Conservation (phyloP, 106 monocot genomes). For the Platanthera guangdongensis region DNA sequence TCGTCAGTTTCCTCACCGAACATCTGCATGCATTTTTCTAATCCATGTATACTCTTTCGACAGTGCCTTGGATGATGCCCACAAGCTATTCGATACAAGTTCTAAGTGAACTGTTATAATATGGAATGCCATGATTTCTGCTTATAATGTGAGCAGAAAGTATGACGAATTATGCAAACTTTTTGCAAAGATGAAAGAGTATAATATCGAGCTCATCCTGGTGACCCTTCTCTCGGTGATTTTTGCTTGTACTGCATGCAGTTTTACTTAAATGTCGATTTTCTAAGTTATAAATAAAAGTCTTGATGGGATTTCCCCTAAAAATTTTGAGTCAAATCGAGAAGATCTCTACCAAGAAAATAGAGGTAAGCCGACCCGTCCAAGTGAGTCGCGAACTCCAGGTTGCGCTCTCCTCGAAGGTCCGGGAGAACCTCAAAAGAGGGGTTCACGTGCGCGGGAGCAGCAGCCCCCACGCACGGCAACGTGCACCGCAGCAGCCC, state of each 20-base stretch:
- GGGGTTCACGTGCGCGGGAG: too few species aligned
- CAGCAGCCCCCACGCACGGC: too few species aligned
- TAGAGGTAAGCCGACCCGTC: too few species aligned
- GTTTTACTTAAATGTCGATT: too few species aligned
- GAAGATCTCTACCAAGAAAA: too few species aligned
- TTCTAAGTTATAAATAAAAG: too few species aligned
- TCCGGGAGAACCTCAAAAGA: too few species aligned
- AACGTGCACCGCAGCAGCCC: too few species aligned
- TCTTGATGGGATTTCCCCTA: too few species aligned
- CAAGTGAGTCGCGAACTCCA: too few species aligned
- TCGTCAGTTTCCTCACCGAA: constrained; percentile 2
- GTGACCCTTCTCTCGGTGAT: constrained; percentile 36
- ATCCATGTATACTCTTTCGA: constrained; percentile 34
- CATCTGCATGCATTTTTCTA: constrained; percentile 28
- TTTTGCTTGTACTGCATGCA: constrained; percentile 50
- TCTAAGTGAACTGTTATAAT: constrained; percentile 16
- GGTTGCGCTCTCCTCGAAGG: too few species aligned
- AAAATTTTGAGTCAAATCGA: too few species aligned
- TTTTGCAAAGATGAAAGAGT: constrained; percentile 34
- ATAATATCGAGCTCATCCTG: constrained; percentile 17
- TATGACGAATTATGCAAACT: constrained; percentile 28
- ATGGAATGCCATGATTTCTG: constrained; percentile 65
- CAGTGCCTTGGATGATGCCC: constrained; percentile 28
- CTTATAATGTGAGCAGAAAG: constrained; percentile 23
- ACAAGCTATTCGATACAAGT: constrained; percentile 32